These are phyloP conservation scores for Aegilops speltoides DNA, from an alignment of 176 grass and related monocot genomes.

Conservation along the genomic window DNA sequence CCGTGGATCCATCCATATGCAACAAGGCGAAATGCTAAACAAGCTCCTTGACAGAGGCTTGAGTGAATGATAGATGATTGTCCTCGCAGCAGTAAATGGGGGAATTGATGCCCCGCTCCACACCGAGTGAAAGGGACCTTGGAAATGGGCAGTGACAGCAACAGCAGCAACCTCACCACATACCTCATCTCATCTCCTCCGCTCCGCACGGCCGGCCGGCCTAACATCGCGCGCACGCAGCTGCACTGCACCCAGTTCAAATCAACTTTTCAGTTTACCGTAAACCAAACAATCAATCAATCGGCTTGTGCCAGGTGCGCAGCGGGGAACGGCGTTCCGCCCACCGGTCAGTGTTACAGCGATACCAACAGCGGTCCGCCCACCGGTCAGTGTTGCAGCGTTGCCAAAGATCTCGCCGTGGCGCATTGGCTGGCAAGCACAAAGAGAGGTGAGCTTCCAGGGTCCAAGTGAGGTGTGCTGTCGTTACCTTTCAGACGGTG, in stretches of 20 bases:
- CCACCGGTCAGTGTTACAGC: background rate
- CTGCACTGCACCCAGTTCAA: conserved; percentile 13
- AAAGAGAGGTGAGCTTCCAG: conserved; percentile 24
- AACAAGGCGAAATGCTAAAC: background rate
- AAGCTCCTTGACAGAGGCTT: conserved; percentile 6
- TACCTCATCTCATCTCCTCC: background rate
- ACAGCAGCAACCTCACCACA: conserved; percentile 39
- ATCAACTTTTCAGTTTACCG: conserved; percentile 18
- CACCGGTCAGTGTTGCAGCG: background rate
- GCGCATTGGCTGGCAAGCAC: conserved; percentile 25
- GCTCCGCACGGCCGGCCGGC: background rate
- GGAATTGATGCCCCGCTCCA: conserved; percentile 44
- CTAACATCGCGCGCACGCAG: conserved; percentile 8
- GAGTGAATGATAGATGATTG: background rate
- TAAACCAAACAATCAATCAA: conserved; percentile 6
- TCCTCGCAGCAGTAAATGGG: conserved; percentile 18
- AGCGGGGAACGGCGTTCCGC: too few relatives aligned
- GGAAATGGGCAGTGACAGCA: conserved; percentile 52
- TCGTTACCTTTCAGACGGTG: conserved; percentile 36
- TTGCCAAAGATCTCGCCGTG: conserved; percentile 12
- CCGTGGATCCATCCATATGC: background rate
- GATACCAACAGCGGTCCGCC: too few relatives aligned
- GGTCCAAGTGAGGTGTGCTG: conserved; percentile 28
- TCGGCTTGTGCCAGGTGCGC: conserved; percentile 11
- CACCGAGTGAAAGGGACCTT: conserved; percentile 34